These are phyloP conservation scores for Xanthoceras sorbifolium DNA, from an alignment of 345 rosid genomes.

Conservation along the genomic window DNA sequence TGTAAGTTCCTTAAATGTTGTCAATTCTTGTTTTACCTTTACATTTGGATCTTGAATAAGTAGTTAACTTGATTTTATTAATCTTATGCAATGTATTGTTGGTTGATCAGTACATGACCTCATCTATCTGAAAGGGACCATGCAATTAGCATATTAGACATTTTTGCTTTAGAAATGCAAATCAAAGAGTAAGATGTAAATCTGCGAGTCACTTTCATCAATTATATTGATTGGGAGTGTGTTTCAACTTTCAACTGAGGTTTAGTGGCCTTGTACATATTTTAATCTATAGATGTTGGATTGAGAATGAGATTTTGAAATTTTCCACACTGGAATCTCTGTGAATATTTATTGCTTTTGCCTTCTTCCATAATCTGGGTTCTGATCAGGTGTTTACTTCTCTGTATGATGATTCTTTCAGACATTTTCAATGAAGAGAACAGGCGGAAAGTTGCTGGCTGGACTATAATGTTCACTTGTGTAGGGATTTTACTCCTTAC, in stretches of 20 bases:
- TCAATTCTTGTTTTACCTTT: not conserved
- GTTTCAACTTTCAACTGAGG: not conserved
- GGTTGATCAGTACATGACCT: conserved; percentile 5
- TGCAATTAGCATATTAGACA: not conserved
- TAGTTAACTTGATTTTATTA: not conserved
- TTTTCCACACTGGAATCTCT: not conserved
- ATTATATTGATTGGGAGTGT: not conserved
- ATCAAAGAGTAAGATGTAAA: not conserved
- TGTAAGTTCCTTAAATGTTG: conserved; percentile 43
- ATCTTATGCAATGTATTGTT: not conserved
- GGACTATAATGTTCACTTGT: conserved; percentile 84
- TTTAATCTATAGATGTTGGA: not conserved
- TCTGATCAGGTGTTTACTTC: conserved; percentile 10
- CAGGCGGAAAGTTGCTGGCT: conserved; percentile 80
- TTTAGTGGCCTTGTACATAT: not conserved
- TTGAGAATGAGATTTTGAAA: not conserved
- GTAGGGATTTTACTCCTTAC: conserved; percentile 74
- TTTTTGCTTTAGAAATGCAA: not conserved
- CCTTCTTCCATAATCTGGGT: conserved; percentile 12
- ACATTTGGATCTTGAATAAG: not conserved
- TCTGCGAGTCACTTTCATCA: not conserved
- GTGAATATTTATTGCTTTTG: not conserved
- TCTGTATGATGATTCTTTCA: conserved; percentile 30
- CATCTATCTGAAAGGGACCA: not conserved
- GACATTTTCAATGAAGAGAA: conserved; percentile 54